Evolutionary conservation across 345 rosid genomes (phyloP), one percentile per base, ranked within the genome.

Genomic region (Euphorbia lathyris): DNA sequence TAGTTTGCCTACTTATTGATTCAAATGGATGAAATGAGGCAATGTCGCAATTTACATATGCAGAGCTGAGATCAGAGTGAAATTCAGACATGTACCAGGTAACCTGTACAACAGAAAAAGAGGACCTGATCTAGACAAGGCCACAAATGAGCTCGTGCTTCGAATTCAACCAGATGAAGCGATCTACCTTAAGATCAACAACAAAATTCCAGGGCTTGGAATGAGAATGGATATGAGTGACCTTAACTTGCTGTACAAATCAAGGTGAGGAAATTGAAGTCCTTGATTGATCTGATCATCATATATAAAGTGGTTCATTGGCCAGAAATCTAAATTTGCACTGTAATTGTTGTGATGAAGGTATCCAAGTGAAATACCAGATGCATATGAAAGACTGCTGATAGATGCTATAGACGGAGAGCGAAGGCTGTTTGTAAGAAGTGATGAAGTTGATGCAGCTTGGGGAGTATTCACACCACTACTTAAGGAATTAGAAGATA

Each of bases 81-180:
- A 90, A 78, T 90, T 93, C 81, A 80, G 96, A 72, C 93, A 89
- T 66, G 97, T 90, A 25, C 96, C 97, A 0, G 98, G 98, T 55
- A 92, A 90, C 83, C 69, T 92, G 68, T 90, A 90, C 89, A 90
- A 80, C 82, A 80, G 74, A 5, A 88, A 68, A 63, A 83, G 88
- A 20, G 91, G 87, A 3, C 86, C 90, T 66, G 88, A 85, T 77
- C 68, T 90, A 45, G 91, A 88, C 64, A 85, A 87, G 79, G 91
- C 90, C 7, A 88, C 95, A 27, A 88, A 88, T 70, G 98, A 88
- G 82, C 93, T 90, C 40, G 98, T 90, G 70, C 86, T 92, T 23
- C 86, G 89, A n/a, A 93, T 92, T 68, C 98, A 90, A 78, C 98
- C 98, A 59, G 96, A 90, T 75, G 98, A 92, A 84, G 96, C 96